These are phyloP conservation scores for Suillus cothurnatus DNA, from an alignment of 768 basidiomycete genomes.

Conservation along the genomic window DNA sequence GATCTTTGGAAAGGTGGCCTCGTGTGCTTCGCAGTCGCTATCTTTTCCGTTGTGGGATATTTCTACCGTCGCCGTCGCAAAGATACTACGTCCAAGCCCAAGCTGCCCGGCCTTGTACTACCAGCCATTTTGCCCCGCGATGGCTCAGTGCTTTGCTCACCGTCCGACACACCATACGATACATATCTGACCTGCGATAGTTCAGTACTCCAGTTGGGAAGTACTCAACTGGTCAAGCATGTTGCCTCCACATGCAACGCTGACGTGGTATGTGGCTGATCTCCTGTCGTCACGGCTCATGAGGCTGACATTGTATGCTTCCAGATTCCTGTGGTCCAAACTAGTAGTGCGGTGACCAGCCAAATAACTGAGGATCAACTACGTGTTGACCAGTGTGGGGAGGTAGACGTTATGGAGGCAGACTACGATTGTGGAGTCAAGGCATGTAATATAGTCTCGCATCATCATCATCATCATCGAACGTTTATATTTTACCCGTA, in stretches of 20 bases:
- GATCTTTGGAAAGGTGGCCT: background rate
- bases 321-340: background rate
- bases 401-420: background rate
- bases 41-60: background rate
- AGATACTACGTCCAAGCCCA: background rate
- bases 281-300: background rate
- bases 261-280: background rate
- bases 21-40: constrained; percentile 4
- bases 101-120: background rate
- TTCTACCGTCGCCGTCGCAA: constrained; percentile 3
- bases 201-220: constrained; percentile 1
- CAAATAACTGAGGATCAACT: background rate
- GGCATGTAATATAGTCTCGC: background rate
- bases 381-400: background rate
- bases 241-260: background rate
- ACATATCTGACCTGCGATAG: background rate
- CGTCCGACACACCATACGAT: background rate
- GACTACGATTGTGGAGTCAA: background rate
- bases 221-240: background rate
- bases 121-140: background rate
- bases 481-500: background rate
- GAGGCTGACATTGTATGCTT: background rate
- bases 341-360: background rate
- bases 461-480: background rate
- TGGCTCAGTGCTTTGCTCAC: background rate